A percentile compares a stretch with the other conserved stretches of the same genome.
These are phyloP conservation scores for Panellus pusillus DNA, from an alignment of 768 basidiomycete species.

Conservation along the genomic window DNA sequence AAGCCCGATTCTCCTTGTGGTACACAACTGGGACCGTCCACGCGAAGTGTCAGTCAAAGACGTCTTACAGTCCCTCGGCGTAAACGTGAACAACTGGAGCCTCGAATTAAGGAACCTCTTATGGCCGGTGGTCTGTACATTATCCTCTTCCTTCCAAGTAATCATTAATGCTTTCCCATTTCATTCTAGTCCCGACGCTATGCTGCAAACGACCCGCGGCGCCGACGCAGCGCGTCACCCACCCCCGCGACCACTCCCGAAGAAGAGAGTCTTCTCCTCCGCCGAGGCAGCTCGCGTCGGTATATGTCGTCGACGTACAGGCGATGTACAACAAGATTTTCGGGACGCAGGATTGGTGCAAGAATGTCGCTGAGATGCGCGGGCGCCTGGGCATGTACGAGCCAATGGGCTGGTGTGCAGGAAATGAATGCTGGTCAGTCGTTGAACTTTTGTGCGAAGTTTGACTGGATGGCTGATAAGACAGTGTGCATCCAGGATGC, in stretches of 20 bases:
- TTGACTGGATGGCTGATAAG: neutral
- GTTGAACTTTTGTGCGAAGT: neutral
- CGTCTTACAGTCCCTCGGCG: neutral
- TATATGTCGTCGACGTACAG: slow-evolving; percentile 16
- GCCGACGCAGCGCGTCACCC: slow-evolving; percentile 9
- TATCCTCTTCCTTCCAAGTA: neutral
- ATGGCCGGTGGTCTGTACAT: neutral
- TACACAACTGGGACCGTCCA: slow-evolving; percentile 3
- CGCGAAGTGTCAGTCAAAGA: neutral
- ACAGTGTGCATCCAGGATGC: neutral
- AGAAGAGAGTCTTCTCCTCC: slow-evolving; percentile 2
- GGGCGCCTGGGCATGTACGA: neutral
- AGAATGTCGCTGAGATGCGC: slow-evolving; percentile 1
- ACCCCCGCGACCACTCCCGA: neutral
- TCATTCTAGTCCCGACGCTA: neutral
- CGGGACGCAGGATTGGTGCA: neutral
- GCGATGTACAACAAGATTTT: slow-evolving; percentile 2
- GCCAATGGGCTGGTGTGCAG: slow-evolving; percentile 12
- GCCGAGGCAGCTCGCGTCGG: slow-evolving; percentile 1
- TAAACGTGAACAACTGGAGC: slow-evolving; percentile 3
- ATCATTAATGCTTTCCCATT: neutral
- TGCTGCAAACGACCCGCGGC: slow-evolving; percentile 9
- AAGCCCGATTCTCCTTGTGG: slow-evolving; percentile 8
- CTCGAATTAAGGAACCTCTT: slow-evolving; percentile 4
- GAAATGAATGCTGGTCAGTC: slow-evolving; percentile 16